phyloP scores from a whole-genome alignment of 2,329 filamentous ascomycete species.

The Talaromyces marneffei region DNA sequence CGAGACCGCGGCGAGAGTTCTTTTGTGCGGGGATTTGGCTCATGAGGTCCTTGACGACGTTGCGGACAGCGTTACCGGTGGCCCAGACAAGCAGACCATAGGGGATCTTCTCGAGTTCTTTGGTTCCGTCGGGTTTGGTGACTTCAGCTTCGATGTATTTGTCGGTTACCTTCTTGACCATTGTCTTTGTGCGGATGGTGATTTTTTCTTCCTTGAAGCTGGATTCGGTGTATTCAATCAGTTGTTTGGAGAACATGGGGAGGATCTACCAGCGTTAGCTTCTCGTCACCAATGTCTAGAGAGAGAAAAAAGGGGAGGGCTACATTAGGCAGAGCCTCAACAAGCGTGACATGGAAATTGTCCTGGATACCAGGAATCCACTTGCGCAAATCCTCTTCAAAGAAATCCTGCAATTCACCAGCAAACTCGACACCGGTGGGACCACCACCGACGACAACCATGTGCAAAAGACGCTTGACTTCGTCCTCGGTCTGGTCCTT shows the following conservation, averaged over 20 bases:
- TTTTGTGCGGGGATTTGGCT: slow-evolving; percentile 87
- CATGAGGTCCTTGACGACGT: slow-evolving; percentile 87
- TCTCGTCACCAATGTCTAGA: not conserved
- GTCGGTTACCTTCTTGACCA: slow-evolving; percentile 95
- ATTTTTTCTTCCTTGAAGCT: slow-evolving; percentile 99
- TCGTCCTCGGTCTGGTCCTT: slow-evolving; percentile 89
- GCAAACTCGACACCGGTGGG: slow-evolving; percentile 98
- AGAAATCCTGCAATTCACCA: slow-evolving; percentile 97
- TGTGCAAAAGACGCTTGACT: slow-evolving; percentile 89
- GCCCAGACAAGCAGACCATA: slow-evolving; percentile 98
- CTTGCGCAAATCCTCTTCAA: slow-evolving; percentile 96
- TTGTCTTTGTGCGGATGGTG: slow-evolving; percentile 94
- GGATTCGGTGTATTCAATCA: slow-evolving; percentile 99
- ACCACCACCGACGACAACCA: slow-evolving; percentile 91
- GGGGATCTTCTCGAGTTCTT: slow-evolving; percentile 73
- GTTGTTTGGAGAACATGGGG: slow-evolving; percentile 96
- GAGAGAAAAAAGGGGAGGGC: slow-evolving; percentile 15
- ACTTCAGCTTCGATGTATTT: slow-evolving; percentile 88
- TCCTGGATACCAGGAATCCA: slow-evolving; percentile 93
- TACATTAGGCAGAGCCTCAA: slow-evolving; percentile 90
- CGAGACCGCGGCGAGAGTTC: slow-evolving; percentile 87
- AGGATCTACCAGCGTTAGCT: slow-evolving; percentile 50
- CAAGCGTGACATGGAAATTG: slow-evolving; percentile 94
- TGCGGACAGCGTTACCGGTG: slow-evolving; percentile 89
- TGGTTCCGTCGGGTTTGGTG: slow-evolving; percentile 74